Evolutionary conservation across 345 rosid genomes (phyloP), one percentile per base, ranked within the genome.

Genomic region (Draba incana): DNA sequence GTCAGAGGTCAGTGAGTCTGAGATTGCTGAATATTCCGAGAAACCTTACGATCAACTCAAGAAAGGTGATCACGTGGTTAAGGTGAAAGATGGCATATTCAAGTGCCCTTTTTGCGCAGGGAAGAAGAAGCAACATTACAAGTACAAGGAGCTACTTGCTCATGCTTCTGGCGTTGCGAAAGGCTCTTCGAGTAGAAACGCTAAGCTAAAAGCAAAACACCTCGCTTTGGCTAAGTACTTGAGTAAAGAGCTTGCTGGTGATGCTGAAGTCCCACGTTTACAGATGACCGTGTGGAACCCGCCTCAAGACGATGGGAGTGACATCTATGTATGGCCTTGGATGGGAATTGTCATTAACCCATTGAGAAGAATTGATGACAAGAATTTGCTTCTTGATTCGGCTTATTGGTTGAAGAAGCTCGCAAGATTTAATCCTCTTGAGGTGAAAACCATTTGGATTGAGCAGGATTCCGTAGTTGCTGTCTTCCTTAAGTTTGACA

Each of bases 101-200:
- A 82, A 85, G 72, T 92, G 98, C 80, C 96, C 97, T 9, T 90
- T 85, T 73, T 92, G 98, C 60, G 44, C 83, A 0, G 98, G 97
- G 49, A 92, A 92, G 84, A 92, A 92, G 83, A 92, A 88, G 67
- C 97, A 85, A 44, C 82, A 82, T 16, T 88, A 92, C 81, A 85
- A 87, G 80, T 84, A 64, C 64, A 88, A 90, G 74, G 97, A 90
- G 54, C 68, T 90, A 58, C 83, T 84, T 63, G 92, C 88, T 51
- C 98, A 92, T 81, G 97, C 97, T 20, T 75, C 94, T 2, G 98
- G 96, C 35, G 94, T 90, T 52, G 85, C 83, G 16, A 90, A 82
- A 75, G 98, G 93, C 33, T 88, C 97, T 52, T 67, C 96, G 3
- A 82, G 81, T 64, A 76, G 90, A 75, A 90, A 80, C 57, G 88